phyloP scores from a whole-genome alignment of 106 monocot genomes.

The Xerophyta viscosa region DNA sequence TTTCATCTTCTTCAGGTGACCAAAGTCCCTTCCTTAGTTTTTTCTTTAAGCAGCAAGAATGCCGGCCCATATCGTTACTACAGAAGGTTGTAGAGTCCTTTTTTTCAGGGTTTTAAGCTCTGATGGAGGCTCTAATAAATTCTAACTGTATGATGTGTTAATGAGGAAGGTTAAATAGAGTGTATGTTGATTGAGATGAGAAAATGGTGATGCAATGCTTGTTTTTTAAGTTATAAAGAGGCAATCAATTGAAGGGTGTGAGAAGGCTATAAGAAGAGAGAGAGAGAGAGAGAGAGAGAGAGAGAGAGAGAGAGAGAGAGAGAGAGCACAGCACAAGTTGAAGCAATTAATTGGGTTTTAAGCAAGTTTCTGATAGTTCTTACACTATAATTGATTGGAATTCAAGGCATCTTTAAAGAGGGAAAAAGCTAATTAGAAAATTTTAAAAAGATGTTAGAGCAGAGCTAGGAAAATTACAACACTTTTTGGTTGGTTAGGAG shows the following conservation, averaged over 20 bases:
- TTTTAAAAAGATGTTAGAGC: neutral
- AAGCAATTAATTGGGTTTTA: constrained; percentile 50
- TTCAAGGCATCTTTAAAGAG: constrained; percentile 21
- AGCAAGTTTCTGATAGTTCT: constrained; percentile 32
- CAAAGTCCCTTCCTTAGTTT: constrained; percentile 68
- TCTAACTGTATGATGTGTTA: neutral
- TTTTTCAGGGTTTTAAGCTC: too few species aligned
- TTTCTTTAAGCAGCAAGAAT: constrained; percentile 42
- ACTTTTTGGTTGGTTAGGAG: constrained; percentile 25
- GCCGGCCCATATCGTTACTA: constrained; percentile 20
- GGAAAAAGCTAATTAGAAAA: neutral
- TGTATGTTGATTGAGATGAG: constrained; percentile 4
- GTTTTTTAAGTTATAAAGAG: constrained; percentile 17
- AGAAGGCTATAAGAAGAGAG: constrained; percentile 6
- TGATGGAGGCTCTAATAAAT: neutral
- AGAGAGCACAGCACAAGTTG: too few species aligned
- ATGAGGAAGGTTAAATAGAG: neutral
- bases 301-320: too few species aligned
- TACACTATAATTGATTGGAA: constrained; percentile 39
- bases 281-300: constrained; percentile 23
- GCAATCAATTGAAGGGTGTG: constrained; percentile 3
- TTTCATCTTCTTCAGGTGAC: constrained; percentile 79
- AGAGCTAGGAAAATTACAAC: neutral
- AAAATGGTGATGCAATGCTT: constrained; percentile 13
- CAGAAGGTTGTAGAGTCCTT: too few species aligned